Evolutionary conservation across 169 alveolate genomes (phyloP), one percentile per base, ranked within the genome.

Genomic region (Condylostoma magnum): DNA sequence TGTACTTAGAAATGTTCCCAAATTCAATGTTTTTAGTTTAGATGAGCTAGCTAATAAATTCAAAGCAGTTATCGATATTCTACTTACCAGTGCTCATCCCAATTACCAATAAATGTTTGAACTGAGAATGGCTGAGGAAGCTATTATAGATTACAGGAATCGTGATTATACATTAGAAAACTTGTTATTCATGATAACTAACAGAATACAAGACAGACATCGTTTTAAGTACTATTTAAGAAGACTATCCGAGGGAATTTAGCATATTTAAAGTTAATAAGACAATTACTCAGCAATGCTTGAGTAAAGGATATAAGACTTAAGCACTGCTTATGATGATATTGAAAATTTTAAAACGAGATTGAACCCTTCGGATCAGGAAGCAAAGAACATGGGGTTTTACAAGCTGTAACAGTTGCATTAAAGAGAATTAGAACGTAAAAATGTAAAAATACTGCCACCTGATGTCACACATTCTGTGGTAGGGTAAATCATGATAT

Each of bases 91-190:
- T 12, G 25, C 56, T 2, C 18, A 36, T 18, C 71, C 71, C 0
- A 60, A 60, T 27, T 60, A 36, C 28, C 36, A 41, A 60, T 12
- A 38, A 10, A 22, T 60, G 22, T 38, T 36, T 41, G 71, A 60
- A 15, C 2, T 60, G 36, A 60, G 71, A 60, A n/a, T 18, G 3
- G 56, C 71, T 1, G 71, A 60, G 36, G 71, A 60, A 60, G n/a
- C 18, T n/a, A 22, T 60, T 2, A 15, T 38, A 1, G 71, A 60
- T 2, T 38, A 38, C 22, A 60, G 36, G 15, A 31, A 31, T 38
- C 12, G 52, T 1, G 37, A 60, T 27, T 60, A 15, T 2, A 15
- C 52, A 10, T 8, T 60, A 10, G 71, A 60, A 8, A 22, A 60
- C 28, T n/a, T 60, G 18, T 34, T 60, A 1, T 41, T 60, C 12